Base-by-base conservation (phyloP, 768 basidiomycete species). In the Psilocybe tampanensis region DNA sequence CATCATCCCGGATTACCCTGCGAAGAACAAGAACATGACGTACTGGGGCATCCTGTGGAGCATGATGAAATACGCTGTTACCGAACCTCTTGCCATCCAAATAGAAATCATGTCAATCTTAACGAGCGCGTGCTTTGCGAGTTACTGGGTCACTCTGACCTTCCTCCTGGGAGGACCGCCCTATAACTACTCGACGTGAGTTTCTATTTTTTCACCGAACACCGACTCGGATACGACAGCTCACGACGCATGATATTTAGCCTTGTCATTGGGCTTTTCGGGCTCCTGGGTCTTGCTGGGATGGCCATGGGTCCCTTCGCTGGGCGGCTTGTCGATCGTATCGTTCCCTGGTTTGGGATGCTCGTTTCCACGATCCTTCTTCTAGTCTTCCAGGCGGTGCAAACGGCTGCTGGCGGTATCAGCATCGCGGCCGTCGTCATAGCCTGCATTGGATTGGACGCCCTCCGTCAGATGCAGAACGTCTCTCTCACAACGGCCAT, bases 81-180 rank as follows among this genome's bases (percentile, higher is more conserved):
- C 88, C 0, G 90, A 94, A 69, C 92, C 93, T 0, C 72, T 88
- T 18, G 74, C 94, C 39, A 77, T 93, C 9, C 92, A 94, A 68
- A 72, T 78, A 3, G 74, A 80, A 54, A 67, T 90, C 61, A 78
- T 90, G 64, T 80, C 84, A 58, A 66, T 90, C 9, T 79, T 77
- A 15, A 81, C 80, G 54, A 85, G 86, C 23, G 84, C 84, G 52
- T 86, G 73, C 47, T 81, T 81, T 61, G 74, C 74, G 17, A 79
- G 72, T 60, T 86, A 84, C 61, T 86, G 86, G 86, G 86, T 89
- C 8, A 89, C 88, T 2, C 69, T 91, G 57, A 93, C 92, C 0
- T 95, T 94, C 74, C 73, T 93, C 11, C 84, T 95, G 1, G 86
- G 85, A 8, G 89, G 85, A 2, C 69, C 83, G 2, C 89, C 90